Base-by-base conservation (phyloP, 805 yeast genomes). In the Maudiozyma barnettii region DNA sequence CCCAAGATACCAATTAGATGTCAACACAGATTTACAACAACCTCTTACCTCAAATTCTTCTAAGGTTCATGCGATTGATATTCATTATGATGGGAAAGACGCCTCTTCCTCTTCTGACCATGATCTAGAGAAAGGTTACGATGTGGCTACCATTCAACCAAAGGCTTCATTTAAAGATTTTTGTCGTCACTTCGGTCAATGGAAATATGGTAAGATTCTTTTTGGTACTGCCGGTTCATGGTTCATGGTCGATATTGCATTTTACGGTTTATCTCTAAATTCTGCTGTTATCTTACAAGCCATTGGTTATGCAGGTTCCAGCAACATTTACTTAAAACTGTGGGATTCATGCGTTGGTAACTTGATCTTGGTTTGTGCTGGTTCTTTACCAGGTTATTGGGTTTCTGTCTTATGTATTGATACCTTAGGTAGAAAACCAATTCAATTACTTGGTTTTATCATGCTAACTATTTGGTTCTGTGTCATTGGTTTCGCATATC, bases 301-400 rank as follows among this genome's bases (percentile, higher is more conserved):
- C 35, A 88, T 88, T 65, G 95, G 95, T 62, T 88, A 76, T 66
- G 89, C 95, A 44, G 76, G 83, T 39, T 75, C 80, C 30, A 64
- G 70, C 20, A 84, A 85, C 63, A 79, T 86, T 48, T 88, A 88
- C 74, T 64, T 72, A 48, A 74, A 79, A 41, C 71, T 89, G 53
- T 82, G 81, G 73, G 78, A 88, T 67, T 67, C 83, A 51, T 85
- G 91, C 65, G 95, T 89, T 49, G 96, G 96, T 80, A 88, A 88
- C 71, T 76, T 88, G 74, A 88, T 88, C 70, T 76, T 88, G 66
- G 79, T 88, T 53, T 86, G 95, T 77, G 97, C 97, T 48, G 96
- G 97, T 75, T 77, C 93, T 41, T 78, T 88, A 68, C 96, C 96
- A 59, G 96, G 96, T 63, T 88, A 88, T 71, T 88, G 96, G 96